Percentiles rank a stretch among this genome's conserved stretches.
These are phyloP conservation scores for Nemophila menziesii DNA, from an alignment of 257 asterid genomes.

Conservation along the genomic window DNA sequence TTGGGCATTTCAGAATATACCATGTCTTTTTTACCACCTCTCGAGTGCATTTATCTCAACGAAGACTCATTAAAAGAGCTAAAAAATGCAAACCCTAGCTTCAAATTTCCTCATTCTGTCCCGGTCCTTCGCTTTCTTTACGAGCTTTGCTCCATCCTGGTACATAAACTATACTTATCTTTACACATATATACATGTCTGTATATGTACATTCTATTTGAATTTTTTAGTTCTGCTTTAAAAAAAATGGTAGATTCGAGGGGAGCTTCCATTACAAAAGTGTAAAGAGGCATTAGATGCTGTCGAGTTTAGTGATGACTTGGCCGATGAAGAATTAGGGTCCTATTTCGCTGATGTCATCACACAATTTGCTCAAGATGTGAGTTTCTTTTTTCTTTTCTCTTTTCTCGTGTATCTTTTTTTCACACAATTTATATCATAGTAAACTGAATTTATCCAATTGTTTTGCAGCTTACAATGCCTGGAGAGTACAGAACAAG, in stretches of 20 bases:
- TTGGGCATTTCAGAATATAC: neutral
- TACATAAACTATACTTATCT: neutral
- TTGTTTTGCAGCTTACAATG: conserved; percentile 62
- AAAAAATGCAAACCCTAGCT: neutral
- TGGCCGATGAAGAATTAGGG: conserved; percentile 68
- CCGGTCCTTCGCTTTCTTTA: conserved; percentile 1
- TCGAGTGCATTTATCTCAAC: neutral
- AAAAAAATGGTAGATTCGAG: conserved; percentile 71
- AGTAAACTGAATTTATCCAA: neutral
- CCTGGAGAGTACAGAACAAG: conserved; percentile 70
- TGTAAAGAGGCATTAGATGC: conserved; percentile 87
- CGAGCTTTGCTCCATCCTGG: conserved; percentile 2
- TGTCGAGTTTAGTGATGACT: conserved; percentile 59
- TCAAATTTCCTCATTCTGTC: neutral
- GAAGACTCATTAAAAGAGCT: neutral
- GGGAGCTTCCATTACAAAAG: conserved; percentile 82
- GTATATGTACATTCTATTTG: neutral
- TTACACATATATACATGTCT: neutral
- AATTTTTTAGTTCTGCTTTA: neutral
- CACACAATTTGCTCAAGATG: conserved; percentile 93
- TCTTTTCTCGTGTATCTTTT: neutral
- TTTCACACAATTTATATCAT: neutral
- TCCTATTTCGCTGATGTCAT: conserved; percentile 92
- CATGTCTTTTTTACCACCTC: conserved; percentile 1
- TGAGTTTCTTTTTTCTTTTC: conserved; percentile 23